Conservation (phyloP, 352 stramenopile species). For the Pythium pyrilobum region DNA sequence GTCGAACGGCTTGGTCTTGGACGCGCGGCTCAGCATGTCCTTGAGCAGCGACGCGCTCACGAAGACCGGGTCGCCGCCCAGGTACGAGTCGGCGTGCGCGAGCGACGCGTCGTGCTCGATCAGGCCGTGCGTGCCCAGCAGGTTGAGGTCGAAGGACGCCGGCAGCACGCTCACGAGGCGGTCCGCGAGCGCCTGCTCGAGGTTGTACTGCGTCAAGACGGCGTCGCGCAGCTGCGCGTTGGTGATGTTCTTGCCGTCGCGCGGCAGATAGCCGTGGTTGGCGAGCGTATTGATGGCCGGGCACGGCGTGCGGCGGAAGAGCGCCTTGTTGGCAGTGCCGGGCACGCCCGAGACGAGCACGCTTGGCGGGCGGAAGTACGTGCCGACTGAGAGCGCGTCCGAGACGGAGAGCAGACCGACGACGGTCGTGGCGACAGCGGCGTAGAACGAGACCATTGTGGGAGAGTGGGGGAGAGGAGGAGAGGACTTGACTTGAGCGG, state of each 20-base stretch:
- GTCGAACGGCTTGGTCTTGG: not conserved
- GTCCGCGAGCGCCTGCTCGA: slow-evolving; percentile 19
- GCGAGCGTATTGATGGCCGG: slow-evolving; percentile 61
- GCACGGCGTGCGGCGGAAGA: slow-evolving; percentile 27
- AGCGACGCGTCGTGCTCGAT: slow-evolving; percentile 36
- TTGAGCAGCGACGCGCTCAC: slow-evolving; percentile 21
- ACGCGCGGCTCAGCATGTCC: slow-evolving; percentile 21
- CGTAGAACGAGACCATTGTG: slow-evolving; percentile 1
- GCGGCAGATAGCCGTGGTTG: slow-evolving; percentile 55
- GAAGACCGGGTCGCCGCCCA: slow-evolving; percentile 26
- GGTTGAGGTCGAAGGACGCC: slow-evolving; percentile 1
- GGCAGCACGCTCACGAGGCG: slow-evolving; percentile 1
- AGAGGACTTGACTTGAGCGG: not conserved
- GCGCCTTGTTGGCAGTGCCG: slow-evolving; percentile 1
- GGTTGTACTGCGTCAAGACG: slow-evolving; percentile 30
- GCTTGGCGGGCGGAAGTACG: slow-evolving; percentile 7
- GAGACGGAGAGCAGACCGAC: not conserved
- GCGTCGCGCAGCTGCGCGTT: slow-evolving; percentile 5
- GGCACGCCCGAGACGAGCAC: not conserved
- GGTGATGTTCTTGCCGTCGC: slow-evolving; percentile 37
- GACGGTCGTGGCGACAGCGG: not conserved
- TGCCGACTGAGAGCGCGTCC: slow-evolving; percentile 12
- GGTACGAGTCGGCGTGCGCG: slow-evolving; percentile 23
- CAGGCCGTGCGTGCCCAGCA: slow-evolving; percentile 34
- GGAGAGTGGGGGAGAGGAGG: not conserved